Evolutionary conservation across 345 rosid genomes (phyloP).

Genomic region (Moringa oleifera): DNA sequence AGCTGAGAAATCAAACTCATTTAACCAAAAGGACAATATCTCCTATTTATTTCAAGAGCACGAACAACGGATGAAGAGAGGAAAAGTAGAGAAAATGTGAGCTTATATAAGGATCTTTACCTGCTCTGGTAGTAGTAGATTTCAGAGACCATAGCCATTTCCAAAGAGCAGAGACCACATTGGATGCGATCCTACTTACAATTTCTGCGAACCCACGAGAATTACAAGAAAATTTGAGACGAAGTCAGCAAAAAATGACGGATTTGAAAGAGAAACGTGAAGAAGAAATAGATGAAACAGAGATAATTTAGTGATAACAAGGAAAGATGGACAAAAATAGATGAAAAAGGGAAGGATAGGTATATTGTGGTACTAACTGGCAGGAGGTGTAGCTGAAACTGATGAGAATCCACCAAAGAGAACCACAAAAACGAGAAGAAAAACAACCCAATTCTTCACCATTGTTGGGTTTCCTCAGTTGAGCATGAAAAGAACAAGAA

Average conservation of each 20-base stretch:
- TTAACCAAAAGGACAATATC: constrained; percentile 11
- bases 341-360: background rate
- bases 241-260: background rate
- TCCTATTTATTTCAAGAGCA: background rate
- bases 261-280: constrained; percentile 5
- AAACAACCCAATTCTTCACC: constrained; percentile 33
- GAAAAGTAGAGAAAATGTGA: constrained; percentile 5
- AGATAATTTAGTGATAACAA: too few species aligned
- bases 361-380: constrained; percentile 45
- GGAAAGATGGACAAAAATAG: too few species aligned
- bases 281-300: background rate
- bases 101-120: constrained; percentile 22
- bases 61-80: background rate
- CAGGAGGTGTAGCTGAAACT: constrained; percentile 79
- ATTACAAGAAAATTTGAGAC: background rate
- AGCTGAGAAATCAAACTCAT: constrained; percentile 36
- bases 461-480: constrained; percentile 22
- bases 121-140: constrained; percentile 58
- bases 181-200: constrained; percentile 67
- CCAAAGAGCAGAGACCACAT: constrained; percentile 66
- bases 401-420: constrained; percentile 53
- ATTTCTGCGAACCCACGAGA: constrained; percentile 48
- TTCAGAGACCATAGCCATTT: constrained; percentile 93
- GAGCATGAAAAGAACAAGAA: constrained; percentile 17
- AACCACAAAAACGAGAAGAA: constrained; percentile 36